Evolutionary conservation across 108 stramenopile species (phyloP).

Genomic region (Skeletonema marinoi): DNA sequence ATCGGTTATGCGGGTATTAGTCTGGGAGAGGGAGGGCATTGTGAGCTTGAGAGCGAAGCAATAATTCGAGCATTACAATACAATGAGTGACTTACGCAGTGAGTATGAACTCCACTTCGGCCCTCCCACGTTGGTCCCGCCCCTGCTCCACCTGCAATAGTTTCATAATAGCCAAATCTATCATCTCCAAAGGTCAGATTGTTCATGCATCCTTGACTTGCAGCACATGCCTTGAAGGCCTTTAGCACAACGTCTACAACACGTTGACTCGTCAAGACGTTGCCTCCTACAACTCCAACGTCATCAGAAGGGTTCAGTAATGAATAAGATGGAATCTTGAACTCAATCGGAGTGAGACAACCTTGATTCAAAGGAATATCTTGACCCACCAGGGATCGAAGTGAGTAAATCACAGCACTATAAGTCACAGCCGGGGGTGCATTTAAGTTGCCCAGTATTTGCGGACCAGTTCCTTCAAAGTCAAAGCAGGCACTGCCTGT

Average conservation of each 20-base stretch:
- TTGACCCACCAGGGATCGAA: slow-evolving; percentile 90
- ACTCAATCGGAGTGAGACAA: slow-evolving; percentile 92
- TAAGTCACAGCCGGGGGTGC: slow-evolving; percentile 99
- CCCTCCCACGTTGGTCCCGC: slow-evolving; percentile 98
- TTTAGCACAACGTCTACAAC: slow-evolving; percentile 97
- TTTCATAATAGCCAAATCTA: slow-evolving; percentile 98
- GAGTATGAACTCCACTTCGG: slow-evolving; percentile 95
- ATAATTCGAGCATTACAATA: too few species aligned
- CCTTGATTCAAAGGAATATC: slow-evolving; percentile 99
- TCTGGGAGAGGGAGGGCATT: slow-evolving; percentile 14
- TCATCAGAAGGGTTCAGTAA: slow-evolving; percentile 91
- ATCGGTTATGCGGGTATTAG: slow-evolving; percentile 99
- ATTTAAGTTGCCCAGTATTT: slow-evolving; percentile 96
- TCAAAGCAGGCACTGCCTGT: slow-evolving; percentile 90
- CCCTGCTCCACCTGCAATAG: slow-evolving; percentile 98
- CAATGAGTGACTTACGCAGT: slow-evolving; percentile 53
- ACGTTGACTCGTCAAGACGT: slow-evolving; percentile 97
- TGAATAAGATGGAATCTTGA: slow-evolving; percentile 85
- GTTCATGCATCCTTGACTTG: slow-evolving; percentile 99
- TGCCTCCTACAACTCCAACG: slow-evolving; percentile 98
- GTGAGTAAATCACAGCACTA: slow-evolving; percentile 96
- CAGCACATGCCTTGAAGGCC: slow-evolving; percentile 97
- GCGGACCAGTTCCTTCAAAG: slow-evolving; percentile 97
- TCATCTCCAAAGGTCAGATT: slow-evolving; percentile 98
- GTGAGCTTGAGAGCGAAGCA: too few species aligned